Conservation (phyloP, 1,139 yeast species). For the Lodderomyces theae region DNA sequence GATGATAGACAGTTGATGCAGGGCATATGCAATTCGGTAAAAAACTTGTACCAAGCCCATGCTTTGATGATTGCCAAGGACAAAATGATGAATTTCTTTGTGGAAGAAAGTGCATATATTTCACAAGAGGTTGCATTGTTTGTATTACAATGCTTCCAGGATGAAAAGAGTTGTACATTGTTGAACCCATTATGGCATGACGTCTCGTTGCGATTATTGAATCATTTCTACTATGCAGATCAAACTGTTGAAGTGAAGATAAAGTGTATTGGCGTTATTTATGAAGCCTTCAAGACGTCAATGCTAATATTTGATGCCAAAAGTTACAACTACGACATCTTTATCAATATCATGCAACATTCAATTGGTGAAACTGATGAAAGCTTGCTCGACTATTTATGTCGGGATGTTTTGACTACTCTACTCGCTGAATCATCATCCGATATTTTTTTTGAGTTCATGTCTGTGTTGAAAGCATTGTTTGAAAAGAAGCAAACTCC, state of each 20-base stretch:
- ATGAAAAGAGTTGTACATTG: slow-evolving; percentile 54
- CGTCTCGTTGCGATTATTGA: slow-evolving; percentile 44
- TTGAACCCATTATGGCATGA: slow-evolving; percentile 53
- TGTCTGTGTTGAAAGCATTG: slow-evolving; percentile 15
- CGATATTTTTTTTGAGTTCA: slow-evolving; percentile 22
- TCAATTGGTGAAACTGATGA: slow-evolving; percentile 28
- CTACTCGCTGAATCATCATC: slow-evolving; percentile 25
- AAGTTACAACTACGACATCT: slow-evolving; percentile 26
- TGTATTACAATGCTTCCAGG: slow-evolving; percentile 46
- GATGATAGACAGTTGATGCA: slow-evolving; percentile 35
- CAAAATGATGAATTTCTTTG: slow-evolving; percentile 42
- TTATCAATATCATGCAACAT: slow-evolving; percentile 29
- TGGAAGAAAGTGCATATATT: slow-evolving; percentile 35
- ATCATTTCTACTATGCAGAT: slow-evolving; percentile 42
- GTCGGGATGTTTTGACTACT: slow-evolving; percentile 30
- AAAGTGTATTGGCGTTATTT: slow-evolving; percentile 33
- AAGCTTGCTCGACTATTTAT: slow-evolving; percentile 30
- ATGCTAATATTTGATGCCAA: slow-evolving; percentile 23
- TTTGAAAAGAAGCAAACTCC: slow-evolving; percentile 7
- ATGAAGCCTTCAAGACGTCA: slow-evolving; percentile 41
- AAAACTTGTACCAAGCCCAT: slow-evolving; percentile 30
- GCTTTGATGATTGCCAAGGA: slow-evolving; percentile 47
- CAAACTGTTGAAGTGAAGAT: no score
- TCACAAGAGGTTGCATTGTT: slow-evolving; percentile 36
- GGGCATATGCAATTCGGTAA: slow-evolving; percentile 38